These are phyloP conservation scores for Otatea glauca DNA, from an alignment of 176 grass and related monocot species.

Conservation along the genomic window DNA sequence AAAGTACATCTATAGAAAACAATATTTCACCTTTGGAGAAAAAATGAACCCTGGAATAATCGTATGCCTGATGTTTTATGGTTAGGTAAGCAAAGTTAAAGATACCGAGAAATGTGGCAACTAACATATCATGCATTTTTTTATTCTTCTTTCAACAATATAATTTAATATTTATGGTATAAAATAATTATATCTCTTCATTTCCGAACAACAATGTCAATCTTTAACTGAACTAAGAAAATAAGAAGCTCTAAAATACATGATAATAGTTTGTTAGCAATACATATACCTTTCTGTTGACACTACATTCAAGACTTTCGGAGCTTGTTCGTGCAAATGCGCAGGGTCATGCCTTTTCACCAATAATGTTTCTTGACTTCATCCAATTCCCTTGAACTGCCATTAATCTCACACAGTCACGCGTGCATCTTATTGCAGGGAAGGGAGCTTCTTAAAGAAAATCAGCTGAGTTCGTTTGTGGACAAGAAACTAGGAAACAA, in stretches of 20 bases:
- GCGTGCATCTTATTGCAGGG: constrained; percentile 48
- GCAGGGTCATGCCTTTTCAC: background rate
- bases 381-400: constrained; percentile 19
- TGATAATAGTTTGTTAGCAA: too few species aligned
- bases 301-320: too few species aligned
- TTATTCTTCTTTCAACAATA: background rate
- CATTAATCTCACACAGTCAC: background rate
- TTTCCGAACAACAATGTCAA: too few species aligned
- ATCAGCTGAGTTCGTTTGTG: constrained; percentile 54
- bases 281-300: too few species aligned
- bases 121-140: background rate
- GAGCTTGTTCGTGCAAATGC: background rate
- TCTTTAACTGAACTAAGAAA: too few species aligned
- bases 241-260: too few species aligned
- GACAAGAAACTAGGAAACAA: constrained; percentile 56
- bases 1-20: background rate
- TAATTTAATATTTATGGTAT: background rate
- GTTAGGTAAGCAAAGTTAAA: background rate
- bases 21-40: background rate
- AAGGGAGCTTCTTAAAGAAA: constrained; percentile 67
- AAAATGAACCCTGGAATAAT: background rate
- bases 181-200: too few species aligned
- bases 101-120: background rate
- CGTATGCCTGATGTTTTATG: background rate
- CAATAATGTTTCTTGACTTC: background rate